Evolutionary conservation across 345 rosid species (phyloP).

Genomic region (Eucalyptus curtisii): DNA sequence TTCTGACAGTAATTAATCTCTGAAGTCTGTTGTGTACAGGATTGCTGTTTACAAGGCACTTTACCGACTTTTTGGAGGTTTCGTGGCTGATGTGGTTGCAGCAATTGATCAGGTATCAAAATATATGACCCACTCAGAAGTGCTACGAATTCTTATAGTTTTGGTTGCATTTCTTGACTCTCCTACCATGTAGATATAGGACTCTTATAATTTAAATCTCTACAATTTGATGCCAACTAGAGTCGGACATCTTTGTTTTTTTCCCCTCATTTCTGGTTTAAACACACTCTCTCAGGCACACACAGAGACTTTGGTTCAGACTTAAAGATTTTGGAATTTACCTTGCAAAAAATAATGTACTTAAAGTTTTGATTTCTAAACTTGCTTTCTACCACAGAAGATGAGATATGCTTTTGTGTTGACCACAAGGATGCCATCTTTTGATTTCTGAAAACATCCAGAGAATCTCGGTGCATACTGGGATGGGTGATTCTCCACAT

Average conservation of each 20-base stretch:
- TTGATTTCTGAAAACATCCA: background rate
- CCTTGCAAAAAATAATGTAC: background rate
- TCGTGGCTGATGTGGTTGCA: slow-evolving; percentile 95
- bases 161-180: background rate
- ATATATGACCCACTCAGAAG: background rate
- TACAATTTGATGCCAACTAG: background rate
- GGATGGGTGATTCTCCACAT: background rate
- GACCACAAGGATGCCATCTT: background rate
- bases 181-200: background rate
- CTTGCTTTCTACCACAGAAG: background rate
- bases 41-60: slow-evolving; percentile 72
- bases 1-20: background rate
- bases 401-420: background rate
- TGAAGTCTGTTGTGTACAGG: background rate
- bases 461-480: background rate
- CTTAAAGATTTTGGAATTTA: background rate
- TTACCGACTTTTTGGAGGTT: slow-evolving; percentile 94
- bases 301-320: background rate
- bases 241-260: background rate
- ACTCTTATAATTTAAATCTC: background rate
- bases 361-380: background rate
- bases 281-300: background rate
- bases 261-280: background rate
- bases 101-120: slow-evolving; percentile 86
- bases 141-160: background rate